Conservation (phyloP, 257 asterid genomes). For the Cynanchum wilfordii region DNA sequence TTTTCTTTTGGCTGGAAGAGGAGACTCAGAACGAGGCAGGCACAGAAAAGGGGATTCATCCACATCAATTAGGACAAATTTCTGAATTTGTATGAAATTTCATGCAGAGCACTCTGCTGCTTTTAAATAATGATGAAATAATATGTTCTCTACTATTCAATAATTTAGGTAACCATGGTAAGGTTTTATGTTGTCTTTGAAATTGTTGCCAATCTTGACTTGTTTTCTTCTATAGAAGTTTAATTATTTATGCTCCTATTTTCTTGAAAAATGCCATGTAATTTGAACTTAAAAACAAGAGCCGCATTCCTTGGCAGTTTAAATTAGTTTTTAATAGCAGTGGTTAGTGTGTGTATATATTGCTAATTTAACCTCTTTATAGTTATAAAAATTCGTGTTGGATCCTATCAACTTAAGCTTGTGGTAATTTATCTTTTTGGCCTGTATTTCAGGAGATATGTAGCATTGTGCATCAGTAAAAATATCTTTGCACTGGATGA, state of each 20-base stretch:
- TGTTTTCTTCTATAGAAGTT: not conserved
- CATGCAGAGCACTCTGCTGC: not conserved
- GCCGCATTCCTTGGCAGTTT: not conserved
- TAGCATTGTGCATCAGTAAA: conserved; percentile 50
- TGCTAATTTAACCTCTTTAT: too few species aligned
- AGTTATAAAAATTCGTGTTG: too few species aligned
- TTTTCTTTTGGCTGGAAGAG: too few species aligned
- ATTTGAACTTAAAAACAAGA: not conserved
- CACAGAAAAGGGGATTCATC: too few species aligned
- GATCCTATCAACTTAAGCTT: too few species aligned
- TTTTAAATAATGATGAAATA: not conserved
- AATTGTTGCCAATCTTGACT: not conserved
- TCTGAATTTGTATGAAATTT: not conserved
- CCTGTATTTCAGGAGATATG: conserved; percentile 59
- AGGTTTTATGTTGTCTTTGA: too few species aligned
- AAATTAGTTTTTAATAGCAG: not conserved
- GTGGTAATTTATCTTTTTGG: conserved; percentile 6
- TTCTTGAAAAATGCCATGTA: not conserved
- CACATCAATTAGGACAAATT: not conserved
- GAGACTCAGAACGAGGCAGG: too few species aligned
- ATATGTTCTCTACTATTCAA: not conserved
- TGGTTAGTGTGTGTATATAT: too few species aligned
- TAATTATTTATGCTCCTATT: not conserved
- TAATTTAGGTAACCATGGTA: not conserved
- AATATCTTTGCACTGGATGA: conserved; percentile 40